Base-by-base conservation (phyloP, 1,284 basidiomycete genomes). In the Rhodotorula mucilaginosa region DNA sequence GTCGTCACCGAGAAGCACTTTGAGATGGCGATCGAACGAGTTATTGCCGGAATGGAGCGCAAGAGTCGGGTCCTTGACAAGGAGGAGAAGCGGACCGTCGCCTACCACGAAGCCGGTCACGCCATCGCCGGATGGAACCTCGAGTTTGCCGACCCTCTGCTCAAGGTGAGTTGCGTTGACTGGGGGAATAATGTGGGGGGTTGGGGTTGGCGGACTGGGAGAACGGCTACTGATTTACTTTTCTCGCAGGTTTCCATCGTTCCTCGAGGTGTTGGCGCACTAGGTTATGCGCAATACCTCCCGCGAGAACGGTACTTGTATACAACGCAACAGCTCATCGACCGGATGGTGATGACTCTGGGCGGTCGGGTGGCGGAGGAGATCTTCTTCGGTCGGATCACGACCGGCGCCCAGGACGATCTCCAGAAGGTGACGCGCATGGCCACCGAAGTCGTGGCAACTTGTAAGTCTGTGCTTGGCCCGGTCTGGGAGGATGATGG, bases 321-420 rank as follows among this genome's bases (percentile, higher is more conserved):
- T 76, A 93, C 93, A 19, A 96, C 93, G 0, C 92, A 96, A 71
- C 95, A 98, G 82, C 90, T 99, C 85, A 81, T 88, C 48, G 96
- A 99, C 82, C 88, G 93, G 69, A 98, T 99, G 85, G 96, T 93
- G 83, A 98, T 99, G 93, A 99, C 96, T 0, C 87, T 99, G n/a
- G 96, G 97, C 71, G 96, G 96, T 4, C 92, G 97, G 72, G 96
- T 98, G 5, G 91, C 94, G 1, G 96, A 99, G 83, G 97, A 99
- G 82, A 95, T 99, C 73, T 97, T 99, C 85, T 99, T 99, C 80
- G 93, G 92, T 49, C 78, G 82, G n/a, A 96, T 99, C 82, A 99
- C 97, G 1, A 97, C 96, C 2, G 96, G 96, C 77, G 97, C 97
- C 5, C 62, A 71, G 64, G 95, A 98, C 79, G 96, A 98, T 80